Evolutionary conservation across 768 basidiomycete species (phyloP).

Genomic region (Lentinus brumalis): DNA sequence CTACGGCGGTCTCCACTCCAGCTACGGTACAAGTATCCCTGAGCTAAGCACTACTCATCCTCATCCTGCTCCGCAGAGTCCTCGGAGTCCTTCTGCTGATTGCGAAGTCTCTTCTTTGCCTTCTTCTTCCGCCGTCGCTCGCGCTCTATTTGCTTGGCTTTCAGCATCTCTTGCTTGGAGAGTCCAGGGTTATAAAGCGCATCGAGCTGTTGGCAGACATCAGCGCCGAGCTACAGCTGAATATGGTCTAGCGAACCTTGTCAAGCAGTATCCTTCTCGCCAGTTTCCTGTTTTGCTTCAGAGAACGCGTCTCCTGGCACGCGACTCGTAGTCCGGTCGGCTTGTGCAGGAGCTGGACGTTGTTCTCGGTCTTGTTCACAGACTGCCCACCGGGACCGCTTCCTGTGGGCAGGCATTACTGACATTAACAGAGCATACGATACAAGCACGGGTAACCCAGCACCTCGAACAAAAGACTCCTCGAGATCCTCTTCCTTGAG

Average conservation of each 20-base stretch:
- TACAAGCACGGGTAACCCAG: constrained; percentile 21
- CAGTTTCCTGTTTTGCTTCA: constrained; percentile 74
- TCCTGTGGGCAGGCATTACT: constrained; percentile 46
- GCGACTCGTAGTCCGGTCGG: constrained; percentile 86
- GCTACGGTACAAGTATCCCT: too few relatives aligned
- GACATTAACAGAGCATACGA: constrained; percentile 9
- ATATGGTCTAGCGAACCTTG: constrained; percentile 47
- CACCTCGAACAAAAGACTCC: constrained; percentile 86
- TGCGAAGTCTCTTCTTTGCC: constrained; percentile 62
- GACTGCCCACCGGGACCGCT: constrained; percentile 97
- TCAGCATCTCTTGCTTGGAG: constrained; percentile 66
- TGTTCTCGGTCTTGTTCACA: constrained; percentile 92
- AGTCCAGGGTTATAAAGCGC: constrained; percentile 72
- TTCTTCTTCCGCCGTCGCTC: constrained; percentile 78
- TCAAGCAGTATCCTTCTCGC: constrained; percentile 75
- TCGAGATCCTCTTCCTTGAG: constrained; percentile 81
- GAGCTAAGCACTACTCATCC: not conserved
- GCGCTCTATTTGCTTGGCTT: constrained; percentile 75
- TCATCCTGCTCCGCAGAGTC: not conserved
- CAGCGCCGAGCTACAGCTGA: not conserved
- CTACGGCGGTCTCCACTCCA: too few relatives aligned
- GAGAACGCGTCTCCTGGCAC: constrained; percentile 88
- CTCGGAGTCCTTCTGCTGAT: not conserved
- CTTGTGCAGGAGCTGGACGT: constrained; percentile 86
- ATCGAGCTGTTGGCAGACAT: constrained; percentile 55